Percentiles rank a stretch among this genome's conserved stretches.
phyloP scores from a whole-genome alignment of 1,284 basidiomycete genomes.

The Fistulinella staudtii region DNA sequence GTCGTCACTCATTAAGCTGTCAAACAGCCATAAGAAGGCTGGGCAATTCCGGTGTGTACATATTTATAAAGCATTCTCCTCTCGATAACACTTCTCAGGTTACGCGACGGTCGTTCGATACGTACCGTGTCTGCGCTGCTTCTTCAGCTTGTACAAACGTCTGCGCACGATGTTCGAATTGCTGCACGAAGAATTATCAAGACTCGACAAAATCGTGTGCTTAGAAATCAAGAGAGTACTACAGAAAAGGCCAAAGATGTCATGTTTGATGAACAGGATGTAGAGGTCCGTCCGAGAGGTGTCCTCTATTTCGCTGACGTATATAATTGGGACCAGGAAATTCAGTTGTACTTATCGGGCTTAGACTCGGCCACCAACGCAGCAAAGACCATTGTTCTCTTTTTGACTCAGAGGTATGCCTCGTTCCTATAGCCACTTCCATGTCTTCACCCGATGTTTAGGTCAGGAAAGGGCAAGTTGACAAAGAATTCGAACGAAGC shows the following conservation, averaged over 20 bases:
- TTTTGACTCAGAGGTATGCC: conserved; percentile 72
- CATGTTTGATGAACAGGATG: conserved; percentile 63
- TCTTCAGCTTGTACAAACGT: conserved; percentile 94
- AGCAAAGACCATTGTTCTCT: conserved; percentile 79
- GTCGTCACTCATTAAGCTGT: conserved; percentile 82
- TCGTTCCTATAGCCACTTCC: neutral
- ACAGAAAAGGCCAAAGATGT: conserved; percentile 44
- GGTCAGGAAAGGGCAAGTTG: conserved; percentile 77
- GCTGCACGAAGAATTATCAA: conserved; percentile 59
- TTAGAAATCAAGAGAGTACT: conserved; percentile 57
- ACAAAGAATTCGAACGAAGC: conserved; percentile 87
- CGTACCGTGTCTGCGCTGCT: conserved; percentile 90
- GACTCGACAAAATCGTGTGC: conserved; percentile 55
- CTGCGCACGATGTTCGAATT: conserved; percentile 73
- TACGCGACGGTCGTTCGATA: conserved; percentile 82
- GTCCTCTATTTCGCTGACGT: neutral
- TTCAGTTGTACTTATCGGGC: conserved; percentile 59
- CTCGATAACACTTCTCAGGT: conserved; percentile 36
- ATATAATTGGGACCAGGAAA: conserved; percentile 50
- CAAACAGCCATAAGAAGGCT: conserved; percentile 83
- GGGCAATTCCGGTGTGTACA: conserved; percentile 75
- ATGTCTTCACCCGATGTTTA: conserved; percentile 18
- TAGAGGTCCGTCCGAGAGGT: conserved; percentile 43
- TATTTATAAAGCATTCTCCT: neutral
- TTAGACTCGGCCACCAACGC: conserved; percentile 80